These are phyloP conservation scores for Triglochin maritima DNA, from an alignment of 106 monocot genomes.

Conservation along the genomic window DNA sequence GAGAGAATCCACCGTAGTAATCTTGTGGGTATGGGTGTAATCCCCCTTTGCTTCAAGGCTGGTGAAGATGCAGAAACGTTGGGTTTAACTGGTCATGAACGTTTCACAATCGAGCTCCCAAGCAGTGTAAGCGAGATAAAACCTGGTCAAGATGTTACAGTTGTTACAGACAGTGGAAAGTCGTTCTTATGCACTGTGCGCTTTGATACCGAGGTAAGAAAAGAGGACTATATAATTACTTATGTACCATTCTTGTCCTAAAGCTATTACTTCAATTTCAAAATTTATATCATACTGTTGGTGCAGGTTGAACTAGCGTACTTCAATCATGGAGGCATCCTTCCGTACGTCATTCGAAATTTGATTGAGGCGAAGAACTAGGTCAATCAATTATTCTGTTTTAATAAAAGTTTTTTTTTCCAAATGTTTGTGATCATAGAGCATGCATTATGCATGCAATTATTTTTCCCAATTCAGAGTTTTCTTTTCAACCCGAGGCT, in stretches of 20 bases:
- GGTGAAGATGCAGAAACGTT: conserved; percentile 82
- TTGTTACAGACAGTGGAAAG: conserved; percentile 57
- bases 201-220: conserved; percentile 86
- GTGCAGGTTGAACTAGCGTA: conserved; percentile 84
- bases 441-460: background rate
- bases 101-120: conserved; percentile 69
- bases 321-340: conserved; percentile 81
- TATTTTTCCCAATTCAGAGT: background rate
- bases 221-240: background rate
- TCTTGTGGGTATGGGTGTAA: conserved; percentile 91
- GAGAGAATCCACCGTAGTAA: conserved; percentile 97
- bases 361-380: conserved; percentile 45
- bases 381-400: background rate
- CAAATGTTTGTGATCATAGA: background rate
- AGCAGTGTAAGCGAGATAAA: conserved; percentile 48
- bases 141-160: conserved; percentile 78
- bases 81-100: conserved; percentile 80
- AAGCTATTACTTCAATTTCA: background rate
- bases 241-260: background rate
- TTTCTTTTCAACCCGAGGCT: background rate
- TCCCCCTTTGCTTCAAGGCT: conserved; percentile 85
- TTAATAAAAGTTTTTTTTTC: background rate
- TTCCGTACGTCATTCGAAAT: conserved; percentile 81
- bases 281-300: background rate
- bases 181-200: conserved; percentile 70